These are phyloP conservation scores for Carex parvula DNA, from an alignment of 176 grass and related monocot species.

Conservation along the genomic window DNA sequence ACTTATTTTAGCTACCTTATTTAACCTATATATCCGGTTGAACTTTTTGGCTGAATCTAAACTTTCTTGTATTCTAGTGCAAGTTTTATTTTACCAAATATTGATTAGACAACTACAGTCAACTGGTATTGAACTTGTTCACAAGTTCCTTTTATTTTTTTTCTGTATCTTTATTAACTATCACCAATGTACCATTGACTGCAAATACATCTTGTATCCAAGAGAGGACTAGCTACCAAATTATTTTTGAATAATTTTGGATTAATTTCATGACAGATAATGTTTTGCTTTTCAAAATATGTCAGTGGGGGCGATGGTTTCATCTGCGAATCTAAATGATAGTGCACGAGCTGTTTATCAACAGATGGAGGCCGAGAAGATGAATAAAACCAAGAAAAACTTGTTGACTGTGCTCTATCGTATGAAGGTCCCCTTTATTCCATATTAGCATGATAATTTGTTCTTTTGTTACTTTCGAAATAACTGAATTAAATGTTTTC, in stretches of 20 bases:
- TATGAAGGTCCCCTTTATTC: conserved; percentile 13
- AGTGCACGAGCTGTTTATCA: neutral
- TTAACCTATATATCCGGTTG: neutral
- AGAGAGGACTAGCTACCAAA: neutral
- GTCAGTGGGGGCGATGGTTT: conserved; percentile 22
- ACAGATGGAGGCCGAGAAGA: conserved; percentile 25
- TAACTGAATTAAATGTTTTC: conserved; percentile 6
- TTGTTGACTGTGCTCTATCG: conserved; percentile 7
- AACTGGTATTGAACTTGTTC: neutral
- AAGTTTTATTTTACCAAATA: neutral
- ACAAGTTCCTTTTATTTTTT: neutral
- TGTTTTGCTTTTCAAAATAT: neutral
- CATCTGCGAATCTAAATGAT: conserved; percentile 15
- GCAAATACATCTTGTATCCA: neutral
- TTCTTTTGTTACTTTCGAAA: conserved; percentile 2
- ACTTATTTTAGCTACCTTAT: no score
- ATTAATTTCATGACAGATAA: neutral
- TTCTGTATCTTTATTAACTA: neutral
- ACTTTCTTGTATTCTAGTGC: neutral
- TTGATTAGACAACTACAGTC: neutral
- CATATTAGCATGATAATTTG: neutral
- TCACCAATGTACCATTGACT: neutral
- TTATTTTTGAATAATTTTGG: neutral
- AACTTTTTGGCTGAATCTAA: neutral
- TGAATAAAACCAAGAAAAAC: conserved; percentile 23